Evolutionary conservation across 1,139 yeast species (phyloP), one percentile per base, ranked within the genome.

Genomic region (Candida labiduridarum): DNA sequence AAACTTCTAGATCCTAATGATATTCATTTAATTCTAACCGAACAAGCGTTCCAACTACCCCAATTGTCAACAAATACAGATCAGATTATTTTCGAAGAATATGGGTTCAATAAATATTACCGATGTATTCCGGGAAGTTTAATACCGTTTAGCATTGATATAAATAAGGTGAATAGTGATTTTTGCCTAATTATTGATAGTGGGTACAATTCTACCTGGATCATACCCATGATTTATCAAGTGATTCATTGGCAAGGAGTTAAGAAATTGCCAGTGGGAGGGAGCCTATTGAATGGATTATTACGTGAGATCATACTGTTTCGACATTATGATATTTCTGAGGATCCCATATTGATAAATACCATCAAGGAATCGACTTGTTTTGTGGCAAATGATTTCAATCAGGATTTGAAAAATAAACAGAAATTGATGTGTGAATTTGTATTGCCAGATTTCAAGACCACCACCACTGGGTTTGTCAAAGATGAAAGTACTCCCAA

Each of bases 31-130:
- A 68, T 86, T 1, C 71, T 85, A 49, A 82, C 91, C 1, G 98
- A 94, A 61, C 77, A 92, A 12, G 94, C 96, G 18, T 84, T 87
- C 63, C 89, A 90, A 49, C 70, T 94, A 42, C 96, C 97, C 1
- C 89, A 85, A 49, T 74, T 94, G 41, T 89, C 96, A 41, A 83
- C 85, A 59, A 88, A 88, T 65, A 87, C 91, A 27, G 99, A 94
- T 65, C 97, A 92, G 68, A 87, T 94, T 1, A 81, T 95, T 2
- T 92, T 95, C 71, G 99, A 95, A 67, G 99, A 95, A 63, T 94
- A 86, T 61, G 96, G 90, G 8, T 88, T 94, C 62, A 78, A 76
- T 31, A 81, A 83, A 38, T 83, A 85, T 56, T 82, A 82, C 52
- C 65, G 92, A 44, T 79, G 87, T 52, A 73, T 76, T 39, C 80